phyloP scores from a whole-genome alignment of 148 eudicot genomes.

The Heliamphora exappendiculata region DNA sequence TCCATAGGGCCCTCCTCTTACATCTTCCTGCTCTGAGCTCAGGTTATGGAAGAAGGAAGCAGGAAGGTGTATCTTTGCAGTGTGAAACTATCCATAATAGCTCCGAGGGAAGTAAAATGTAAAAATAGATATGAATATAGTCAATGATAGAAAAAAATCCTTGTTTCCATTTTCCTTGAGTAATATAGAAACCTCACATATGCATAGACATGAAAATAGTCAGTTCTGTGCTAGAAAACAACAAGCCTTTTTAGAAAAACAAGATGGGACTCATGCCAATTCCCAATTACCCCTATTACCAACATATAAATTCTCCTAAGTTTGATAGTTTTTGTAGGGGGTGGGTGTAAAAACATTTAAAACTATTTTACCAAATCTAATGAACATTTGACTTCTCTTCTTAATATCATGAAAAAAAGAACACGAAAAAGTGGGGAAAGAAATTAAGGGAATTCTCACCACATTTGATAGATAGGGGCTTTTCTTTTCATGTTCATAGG shows the following conservation, averaged over 20 bases:
- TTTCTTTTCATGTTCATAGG: constrained; percentile 24
- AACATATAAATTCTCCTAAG: not conserved
- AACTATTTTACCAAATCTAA: not conserved
- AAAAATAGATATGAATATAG: not conserved
- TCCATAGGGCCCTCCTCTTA: too few species aligned
- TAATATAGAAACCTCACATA: not conserved
- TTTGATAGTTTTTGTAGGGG: not conserved
- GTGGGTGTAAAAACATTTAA: not conserved
- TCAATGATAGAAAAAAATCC: not conserved
- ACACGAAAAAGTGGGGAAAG: not conserved
- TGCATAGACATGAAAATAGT: not conserved
- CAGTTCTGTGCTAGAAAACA: not conserved
- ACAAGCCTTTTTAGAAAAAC: not conserved
- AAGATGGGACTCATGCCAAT: not conserved
- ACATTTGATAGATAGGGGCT: constrained; percentile 15
- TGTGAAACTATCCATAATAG: not conserved
- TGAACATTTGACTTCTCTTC: not conserved
- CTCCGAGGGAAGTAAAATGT: not conserved
- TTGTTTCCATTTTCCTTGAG: not conserved
- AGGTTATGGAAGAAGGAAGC: not conserved
- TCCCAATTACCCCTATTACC: too few species aligned
- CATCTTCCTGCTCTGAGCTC: too few species aligned
- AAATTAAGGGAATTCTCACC: constrained; percentile 31
- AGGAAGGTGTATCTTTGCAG: not conserved
- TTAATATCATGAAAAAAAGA: not conserved